Evolutionary conservation across 495 filamentous ascomycete species (phyloP).

Genomic region (Penicillium salamii): DNA sequence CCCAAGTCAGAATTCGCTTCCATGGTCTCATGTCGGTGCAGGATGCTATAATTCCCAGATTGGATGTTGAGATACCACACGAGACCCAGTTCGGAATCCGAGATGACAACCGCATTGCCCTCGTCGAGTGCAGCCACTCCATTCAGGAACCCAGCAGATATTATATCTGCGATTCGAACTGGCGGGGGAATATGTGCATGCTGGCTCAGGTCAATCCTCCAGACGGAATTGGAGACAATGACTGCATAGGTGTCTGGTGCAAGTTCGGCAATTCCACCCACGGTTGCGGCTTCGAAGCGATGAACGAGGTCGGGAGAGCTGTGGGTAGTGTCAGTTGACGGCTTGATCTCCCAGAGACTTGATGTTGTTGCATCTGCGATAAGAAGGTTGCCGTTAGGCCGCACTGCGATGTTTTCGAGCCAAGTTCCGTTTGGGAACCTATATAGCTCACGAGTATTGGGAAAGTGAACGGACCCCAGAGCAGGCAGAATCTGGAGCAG

Average conservation of each 20-base stretch:
- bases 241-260: slow-evolving; percentile 27
- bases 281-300: slow-evolving; percentile 10
- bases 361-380: slow-evolving; percentile 35
- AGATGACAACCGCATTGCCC: slow-evolving; percentile 17
- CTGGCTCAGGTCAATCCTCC: slow-evolving; percentile 21
- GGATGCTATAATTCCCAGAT: slow-evolving; percentile 30
- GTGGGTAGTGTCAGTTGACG: slow-evolving; percentile 19
- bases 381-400: slow-evolving; percentile 43
- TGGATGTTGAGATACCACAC: slow-evolving; percentile 35
- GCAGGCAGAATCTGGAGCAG: not conserved
- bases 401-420: slow-evolving; percentile 47
- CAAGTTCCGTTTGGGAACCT: slow-evolving; percentile 33
- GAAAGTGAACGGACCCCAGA: not conserved
- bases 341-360: slow-evolving; percentile 21
- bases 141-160: not conserved
- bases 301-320: slow-evolving; percentile 1
- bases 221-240: slow-evolving; percentile 33
- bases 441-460: slow-evolving; percentile 5
- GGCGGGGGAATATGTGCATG: not conserved
- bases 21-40: slow-evolving; percentile 37
- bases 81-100: slow-evolving; percentile 35
- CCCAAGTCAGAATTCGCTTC: slow-evolving; percentile 21
- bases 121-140: slow-evolving; percentile 1
- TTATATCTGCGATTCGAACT: not conserved
- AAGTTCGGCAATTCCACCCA: slow-evolving; percentile 31